Evolutionary conservation across 495 filamentous ascomycete genomes (phyloP).

Genomic region (Glonium stellatum): DNA sequence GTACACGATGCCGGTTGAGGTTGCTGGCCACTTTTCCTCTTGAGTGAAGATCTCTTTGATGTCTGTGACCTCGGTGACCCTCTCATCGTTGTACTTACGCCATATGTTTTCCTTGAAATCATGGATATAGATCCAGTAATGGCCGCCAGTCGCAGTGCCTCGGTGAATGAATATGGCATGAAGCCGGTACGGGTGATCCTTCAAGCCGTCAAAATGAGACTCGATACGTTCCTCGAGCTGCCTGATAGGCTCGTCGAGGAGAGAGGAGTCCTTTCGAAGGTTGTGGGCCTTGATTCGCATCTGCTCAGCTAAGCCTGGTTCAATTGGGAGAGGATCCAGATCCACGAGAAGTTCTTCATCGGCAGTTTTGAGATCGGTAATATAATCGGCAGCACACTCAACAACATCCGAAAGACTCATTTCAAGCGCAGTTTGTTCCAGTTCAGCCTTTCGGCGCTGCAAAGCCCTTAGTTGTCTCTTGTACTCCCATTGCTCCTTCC

Average conservation of each 20-base stretch:
- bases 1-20: slow-evolving; percentile 87
- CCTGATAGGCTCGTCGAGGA: slow-evolving; percentile 45
- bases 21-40: slow-evolving; percentile 41
- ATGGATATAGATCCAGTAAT: slow-evolving; percentile 96
- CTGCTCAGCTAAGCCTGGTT: slow-evolving; percentile 7
- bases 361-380: slow-evolving; percentile 14
- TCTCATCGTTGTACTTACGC: slow-evolving; percentile 90
- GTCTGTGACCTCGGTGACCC: slow-evolving; percentile 62
- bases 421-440: slow-evolving; percentile 14
- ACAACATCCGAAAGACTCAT: slow-evolving; percentile 21
- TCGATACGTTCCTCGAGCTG: slow-evolving; percentile 47
- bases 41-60: slow-evolving; percentile 57
- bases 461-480: slow-evolving; percentile 56
- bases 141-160: slow-evolving; percentile 60
- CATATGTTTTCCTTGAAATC: slow-evolving; percentile 76
- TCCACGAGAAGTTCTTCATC: slow-evolving; percentile 18
- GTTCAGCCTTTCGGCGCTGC: slow-evolving; percentile 39
- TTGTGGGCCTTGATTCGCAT: slow-evolving; percentile 1
- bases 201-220: slow-evolving; percentile 55
- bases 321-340: slow-evolving; percentile 11
- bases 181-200: slow-evolving; percentile 66
- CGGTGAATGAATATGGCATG: slow-evolving; percentile 90
- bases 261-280: slow-evolving; percentile 19
- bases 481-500: slow-evolving; percentile 66
- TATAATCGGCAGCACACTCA: slow-evolving; percentile 15